Percentiles rank a stretch among this genome's conserved stretches.
Conservation (phyloP, 2,329 filamentous ascomycete genomes). For the Didymella keratinophila region DNA sequence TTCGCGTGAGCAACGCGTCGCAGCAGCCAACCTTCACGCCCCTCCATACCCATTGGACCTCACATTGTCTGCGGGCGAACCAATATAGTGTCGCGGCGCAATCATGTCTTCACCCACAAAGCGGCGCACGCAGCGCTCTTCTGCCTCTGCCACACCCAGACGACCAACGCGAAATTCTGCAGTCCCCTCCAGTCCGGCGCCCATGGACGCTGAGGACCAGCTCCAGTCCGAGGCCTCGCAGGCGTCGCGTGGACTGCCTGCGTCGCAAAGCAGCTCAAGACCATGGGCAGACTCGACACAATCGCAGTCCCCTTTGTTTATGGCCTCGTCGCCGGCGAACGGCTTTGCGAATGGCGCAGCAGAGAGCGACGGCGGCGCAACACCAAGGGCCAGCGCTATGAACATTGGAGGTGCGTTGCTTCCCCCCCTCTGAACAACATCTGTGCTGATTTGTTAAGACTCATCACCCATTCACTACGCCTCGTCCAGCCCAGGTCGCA, state of each 20-base stretch:
- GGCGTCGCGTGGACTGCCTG: constrained; percentile 49
- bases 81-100: constrained; percentile 17
- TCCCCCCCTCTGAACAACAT: neutral
- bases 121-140: constrained; percentile 63
- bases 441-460: constrained; percentile 61
- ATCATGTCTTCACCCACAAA: constrained; percentile 69
- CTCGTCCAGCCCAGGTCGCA: constrained; percentile 81
- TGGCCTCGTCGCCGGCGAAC: constrained; percentile 66
- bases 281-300: constrained; percentile 57
- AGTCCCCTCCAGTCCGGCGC: constrained; percentile 61
- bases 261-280: constrained; percentile 58
- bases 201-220: constrained; percentile 54
- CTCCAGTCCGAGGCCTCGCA: constrained; percentile 54
- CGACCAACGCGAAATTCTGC: constrained; percentile 63
- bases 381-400: constrained; percentile 71
- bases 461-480: constrained; percentile 94
- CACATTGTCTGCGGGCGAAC: constrained; percentile 7
- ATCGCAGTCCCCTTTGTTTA: constrained; percentile 87
- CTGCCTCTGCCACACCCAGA: constrained; percentile 63
- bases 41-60: constrained; percentile 3
- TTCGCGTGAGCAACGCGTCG: constrained; percentile 35
- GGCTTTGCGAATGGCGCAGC: constrained; percentile 54
- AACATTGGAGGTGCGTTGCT: constrained; percentile 67
- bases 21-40: constrained; percentile 27
- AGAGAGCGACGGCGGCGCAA: constrained; percentile 69